Evolutionary conservation across 768 basidiomycete species (phyloP).

Genomic region (Crassisporium funariophilum): DNA sequence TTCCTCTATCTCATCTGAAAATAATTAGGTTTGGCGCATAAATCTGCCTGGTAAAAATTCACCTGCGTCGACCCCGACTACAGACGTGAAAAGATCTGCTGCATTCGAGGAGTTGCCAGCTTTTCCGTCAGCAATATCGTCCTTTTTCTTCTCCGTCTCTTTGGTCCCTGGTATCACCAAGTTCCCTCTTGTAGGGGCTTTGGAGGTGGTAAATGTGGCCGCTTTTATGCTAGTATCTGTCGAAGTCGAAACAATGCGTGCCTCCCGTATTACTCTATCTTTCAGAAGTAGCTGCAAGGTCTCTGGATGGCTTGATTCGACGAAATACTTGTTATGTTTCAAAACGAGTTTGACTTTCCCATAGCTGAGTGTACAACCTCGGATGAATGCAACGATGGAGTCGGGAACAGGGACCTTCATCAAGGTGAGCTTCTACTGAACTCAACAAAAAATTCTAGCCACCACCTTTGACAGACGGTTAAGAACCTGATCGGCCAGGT

Average conservation of each 20-base stretch:
- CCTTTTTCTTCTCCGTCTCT: slow-evolving; percentile 70
- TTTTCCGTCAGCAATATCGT: slow-evolving; percentile 35
- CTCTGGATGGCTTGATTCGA: slow-evolving; percentile 95
- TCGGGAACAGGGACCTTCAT: slow-evolving; percentile 89
- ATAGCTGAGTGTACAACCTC: slow-evolving; percentile 92
- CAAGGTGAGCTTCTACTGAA: too few species aligned
- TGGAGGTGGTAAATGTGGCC: slow-evolving; percentile 75
- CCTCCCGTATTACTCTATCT: slow-evolving; percentile 83
- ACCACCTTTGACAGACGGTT: slow-evolving; percentile 79
- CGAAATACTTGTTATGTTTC: slow-evolving; percentile 97
- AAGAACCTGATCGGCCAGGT: slow-evolving; percentile 54
- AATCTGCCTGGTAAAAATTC: slow-evolving; percentile 23
- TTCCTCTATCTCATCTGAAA: slow-evolving; percentile 90
- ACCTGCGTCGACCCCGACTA: slow-evolving; percentile 94
- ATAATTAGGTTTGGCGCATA: neutral
- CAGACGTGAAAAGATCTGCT: slow-evolving; percentile 87
- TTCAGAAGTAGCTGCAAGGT: slow-evolving; percentile 86
- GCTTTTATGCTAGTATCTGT: slow-evolving; percentile 77
- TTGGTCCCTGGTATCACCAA: slow-evolving; percentile 88
- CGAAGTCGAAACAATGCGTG: slow-evolving; percentile 70
- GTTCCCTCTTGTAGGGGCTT: slow-evolving; percentile 81
- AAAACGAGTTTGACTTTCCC: slow-evolving; percentile 98
- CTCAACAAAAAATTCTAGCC: slow-evolving; percentile 4
- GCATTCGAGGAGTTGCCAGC: slow-evolving; percentile 45
- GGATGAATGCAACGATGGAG: slow-evolving; percentile 82